Percentiles rank a stretch among this genome's conserved stretches.
Evolutionary conservation across 805 yeast genomes (phyloP).

Genomic region (Jamesozyma hellenica): DNA sequence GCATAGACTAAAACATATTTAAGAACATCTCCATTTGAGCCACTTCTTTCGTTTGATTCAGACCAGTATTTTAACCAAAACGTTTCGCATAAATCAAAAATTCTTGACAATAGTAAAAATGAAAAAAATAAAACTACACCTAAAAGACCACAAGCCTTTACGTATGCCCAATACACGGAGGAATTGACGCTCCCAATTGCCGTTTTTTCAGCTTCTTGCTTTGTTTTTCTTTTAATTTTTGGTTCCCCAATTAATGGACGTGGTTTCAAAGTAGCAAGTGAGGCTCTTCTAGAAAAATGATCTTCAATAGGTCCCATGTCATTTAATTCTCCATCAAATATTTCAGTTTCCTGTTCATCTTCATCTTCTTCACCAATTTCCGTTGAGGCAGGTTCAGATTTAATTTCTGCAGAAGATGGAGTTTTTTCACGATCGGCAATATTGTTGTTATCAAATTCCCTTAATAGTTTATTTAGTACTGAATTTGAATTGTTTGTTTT

Average conservation of each 20-base stretch:
- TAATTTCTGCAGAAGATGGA: neutral
- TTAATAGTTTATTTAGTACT: constrained; percentile 25
- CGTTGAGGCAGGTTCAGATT: neutral
- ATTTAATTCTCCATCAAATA: constrained; percentile 1
- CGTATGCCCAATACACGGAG: constrained; percentile 43
- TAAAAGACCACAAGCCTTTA: constrained; percentile 45
- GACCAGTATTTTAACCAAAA: constrained; percentile 68
- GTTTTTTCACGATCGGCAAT: constrained; percentile 8
- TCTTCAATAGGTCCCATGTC: constrained; percentile 6
- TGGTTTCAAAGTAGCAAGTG: constrained; percentile 49
- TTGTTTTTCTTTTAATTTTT: constrained; percentile 30
- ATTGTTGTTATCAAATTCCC: constrained; percentile 26
- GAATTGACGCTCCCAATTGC: constrained; percentile 51
- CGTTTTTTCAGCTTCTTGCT: constrained; percentile 42
- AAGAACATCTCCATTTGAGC: constrained; percentile 35
- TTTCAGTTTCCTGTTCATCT: constrained; percentile 1
- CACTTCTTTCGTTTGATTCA: constrained; percentile 36
- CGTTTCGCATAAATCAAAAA: constrained; percentile 36
- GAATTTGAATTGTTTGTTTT: constrained; percentile 17
- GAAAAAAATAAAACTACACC: constrained; percentile 38
- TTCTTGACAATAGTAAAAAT: constrained; percentile 29
- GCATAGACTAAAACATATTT: constrained; percentile 47
- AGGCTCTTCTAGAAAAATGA: constrained; percentile 41
- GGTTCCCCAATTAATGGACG: constrained; percentile 25
- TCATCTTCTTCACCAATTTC: constrained; percentile 7